Evolutionary conservation across 176 grass and related monocot genomes (phyloP), one percentile per base, ranked within the genome.

Genomic region (Dendrocalamus sinicus): DNA sequence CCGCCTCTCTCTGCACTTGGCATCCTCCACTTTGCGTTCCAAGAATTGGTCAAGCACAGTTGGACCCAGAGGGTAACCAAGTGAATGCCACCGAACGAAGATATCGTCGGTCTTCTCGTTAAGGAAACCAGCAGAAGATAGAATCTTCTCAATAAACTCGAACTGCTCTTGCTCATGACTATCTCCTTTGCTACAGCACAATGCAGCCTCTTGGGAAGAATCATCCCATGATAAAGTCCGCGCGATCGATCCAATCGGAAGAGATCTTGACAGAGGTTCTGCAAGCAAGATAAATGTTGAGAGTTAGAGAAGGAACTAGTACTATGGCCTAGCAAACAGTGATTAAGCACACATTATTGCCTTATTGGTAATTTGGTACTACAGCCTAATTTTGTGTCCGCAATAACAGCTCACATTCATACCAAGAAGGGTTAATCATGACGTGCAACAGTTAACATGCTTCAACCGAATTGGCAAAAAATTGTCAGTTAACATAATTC

Each of bases 171-270:
- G 90, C 75, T 94, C 90, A 23, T 83, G 61, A 28, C 48, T 72
- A 54, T 89, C 73, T 53, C 57, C 84, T 22, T 59, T 84, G 13
- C 44, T 61, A 70, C 70, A 85, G 17, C 52, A 89, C 37, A 82
- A 66, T 9, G 59, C 59, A 16, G 87, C 76, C 69, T 87, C 87
- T 71, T 77, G 82, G 14, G 74, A 90, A 68, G 87, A 79, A 66
- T 92, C 92, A 52, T 93, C 89, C 90, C 94, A 99, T 28, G 97
- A 96, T 75, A 99, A 86, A 39, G 94, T 85, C 41, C 97, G 91
- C 1, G 97, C 88, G 0, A 99, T 84, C 12, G 94, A 99, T 46
- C 93, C 92, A 19, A 99, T 91, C 14, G 91, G 86, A 81, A 95
- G 87, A 86, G 92, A 91, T 81, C 93, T 90, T 14, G 88, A 94